Evolutionary conservation across 1,284 basidiomycete genomes (phyloP), one percentile per base, ranked within the genome.

Genomic region (Apiotrichum brassicae): DNA sequence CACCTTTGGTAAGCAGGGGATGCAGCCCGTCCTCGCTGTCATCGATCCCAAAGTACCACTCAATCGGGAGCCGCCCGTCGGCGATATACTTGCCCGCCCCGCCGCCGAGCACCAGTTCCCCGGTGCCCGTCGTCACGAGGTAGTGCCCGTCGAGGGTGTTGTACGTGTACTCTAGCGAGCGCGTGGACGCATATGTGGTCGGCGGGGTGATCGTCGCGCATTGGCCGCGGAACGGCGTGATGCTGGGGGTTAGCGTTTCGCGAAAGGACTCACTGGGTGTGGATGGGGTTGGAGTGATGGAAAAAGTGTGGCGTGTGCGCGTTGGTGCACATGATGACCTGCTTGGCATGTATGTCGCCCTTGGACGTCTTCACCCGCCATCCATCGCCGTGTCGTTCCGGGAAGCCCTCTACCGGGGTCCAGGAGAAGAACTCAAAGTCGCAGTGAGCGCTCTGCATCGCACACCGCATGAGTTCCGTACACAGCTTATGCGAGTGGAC

Each of bases 401-500:
- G 53, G 23, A 56, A 40, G 0, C 38, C 41, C 6, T 22, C 18
- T n/a, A 62, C 58, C 9, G 61, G 61, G 14, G 63, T 56, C 58
- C 58, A 63, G 2, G 60, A 54, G 46, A 49, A 55, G 25, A 63
- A 49, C 12, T n/a, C 14, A 33, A 61, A 55, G 37, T 51, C 18
- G 32, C 49, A 41, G 16, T 56, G 9, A 30, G 28, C 56, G 26
- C 19, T 7, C 2, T 44, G 38, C 20, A 63, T 44, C 6, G 64
- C 60, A 3, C 47, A 36, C 12, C 48, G 46, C 43, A 63, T 53
- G 23, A 65, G 53, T 19, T 44, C 50, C 3, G 64, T 60, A 14
- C 50, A 49, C 26, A 63, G 62, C 46, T 64, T 65, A 57, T 65
- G 62, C 50, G 60, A 54, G 37, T 62, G 60, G 1, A 62, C 56